A percentile compares a stretch with the other conserved stretches of the same genome.
Conservation (phyloP, 2,329 filamentous ascomycete genomes). For the Celoporthe dispersa region DNA sequence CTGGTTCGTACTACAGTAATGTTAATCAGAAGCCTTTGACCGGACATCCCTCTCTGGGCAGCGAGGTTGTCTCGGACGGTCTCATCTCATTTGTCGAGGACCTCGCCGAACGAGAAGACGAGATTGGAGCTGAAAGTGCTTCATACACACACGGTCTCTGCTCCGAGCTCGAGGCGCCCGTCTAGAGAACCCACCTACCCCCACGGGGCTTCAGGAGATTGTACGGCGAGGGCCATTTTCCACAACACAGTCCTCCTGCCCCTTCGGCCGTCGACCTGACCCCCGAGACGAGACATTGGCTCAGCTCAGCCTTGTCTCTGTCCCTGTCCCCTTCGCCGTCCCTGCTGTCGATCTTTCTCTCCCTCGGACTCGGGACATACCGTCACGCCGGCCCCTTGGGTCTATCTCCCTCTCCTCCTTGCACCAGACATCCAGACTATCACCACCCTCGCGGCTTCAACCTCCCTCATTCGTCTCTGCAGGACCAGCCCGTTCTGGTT, state of each 20-base stretch:
- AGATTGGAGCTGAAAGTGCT: neutral
- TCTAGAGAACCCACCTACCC: neutral
- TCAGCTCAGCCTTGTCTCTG: conserved; percentile 15
- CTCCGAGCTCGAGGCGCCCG: neutral
- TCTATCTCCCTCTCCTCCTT: conserved; percentile 1
- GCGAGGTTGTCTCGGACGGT: conserved; percentile 18
- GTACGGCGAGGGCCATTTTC: neutral
- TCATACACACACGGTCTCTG: neutral
- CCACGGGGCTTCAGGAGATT: neutral
- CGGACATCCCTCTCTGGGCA: conserved; percentile 20
- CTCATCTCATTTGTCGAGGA: conserved; percentile 8
- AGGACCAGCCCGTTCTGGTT: conserved; percentile 28
- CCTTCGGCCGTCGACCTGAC: conserved; percentile 3
- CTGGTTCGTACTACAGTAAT: conserved; percentile 25
- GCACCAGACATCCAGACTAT: conserved; percentile 7
- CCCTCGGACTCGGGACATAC: neutral
- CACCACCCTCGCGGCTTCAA: conserved; percentile 5
- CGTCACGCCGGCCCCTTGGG: conserved; percentile 5
- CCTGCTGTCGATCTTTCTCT: conserved; percentile 13
- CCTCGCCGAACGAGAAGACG: neutral
- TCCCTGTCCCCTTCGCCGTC: neutral
- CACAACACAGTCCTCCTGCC: conserved; percentile 1
- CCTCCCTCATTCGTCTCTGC: conserved; percentile 9
- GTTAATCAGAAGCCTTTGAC: conserved; percentile 28
- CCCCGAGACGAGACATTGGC: conserved; percentile 20